Conservation (phyloP, 352 stramenopile species). For the Pythium plurisporium region DNA sequence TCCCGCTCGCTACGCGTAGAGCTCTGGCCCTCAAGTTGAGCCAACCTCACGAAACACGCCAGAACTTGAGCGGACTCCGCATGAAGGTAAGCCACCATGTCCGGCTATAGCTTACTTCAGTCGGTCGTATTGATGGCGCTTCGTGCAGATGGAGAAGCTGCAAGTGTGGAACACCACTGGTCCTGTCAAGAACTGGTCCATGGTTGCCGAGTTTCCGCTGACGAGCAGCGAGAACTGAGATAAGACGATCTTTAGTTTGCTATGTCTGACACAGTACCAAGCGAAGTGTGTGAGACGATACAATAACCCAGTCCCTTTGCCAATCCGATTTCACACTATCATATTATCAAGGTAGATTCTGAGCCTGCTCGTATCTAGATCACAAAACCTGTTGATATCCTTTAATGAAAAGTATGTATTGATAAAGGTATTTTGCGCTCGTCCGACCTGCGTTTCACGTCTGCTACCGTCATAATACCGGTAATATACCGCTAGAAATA, state of each 20-base stretch:
- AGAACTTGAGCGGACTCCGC: neutral
- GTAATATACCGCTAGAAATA: no score
- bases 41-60: conserved; percentile 26
- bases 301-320: neutral
- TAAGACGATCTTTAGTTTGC: neutral
- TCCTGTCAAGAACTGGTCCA: conserved; percentile 33
- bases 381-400: no score
- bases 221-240: conserved; percentile 7
- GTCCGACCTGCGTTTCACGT: no score
- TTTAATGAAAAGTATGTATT: no score
- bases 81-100: neutral
- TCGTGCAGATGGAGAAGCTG: conserved; percentile 25
- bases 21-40: conserved; percentile 35
- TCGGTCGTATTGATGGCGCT: no score
- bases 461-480: no score
- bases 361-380: neutral
- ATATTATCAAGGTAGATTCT: neutral
- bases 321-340: conserved; percentile 10
- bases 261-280: neutral
- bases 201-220: conserved; percentile 31
- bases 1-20: conserved; percentile 26
- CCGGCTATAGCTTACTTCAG: no score
- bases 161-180: conserved; percentile 55
- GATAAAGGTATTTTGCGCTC: no score
- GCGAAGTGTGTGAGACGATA: conserved; percentile 2